These are phyloP conservation scores for Hirsutella minnesotensis DNA, from an alignment of 2,329 filamentous ascomycete genomes.

Conservation along the genomic window DNA sequence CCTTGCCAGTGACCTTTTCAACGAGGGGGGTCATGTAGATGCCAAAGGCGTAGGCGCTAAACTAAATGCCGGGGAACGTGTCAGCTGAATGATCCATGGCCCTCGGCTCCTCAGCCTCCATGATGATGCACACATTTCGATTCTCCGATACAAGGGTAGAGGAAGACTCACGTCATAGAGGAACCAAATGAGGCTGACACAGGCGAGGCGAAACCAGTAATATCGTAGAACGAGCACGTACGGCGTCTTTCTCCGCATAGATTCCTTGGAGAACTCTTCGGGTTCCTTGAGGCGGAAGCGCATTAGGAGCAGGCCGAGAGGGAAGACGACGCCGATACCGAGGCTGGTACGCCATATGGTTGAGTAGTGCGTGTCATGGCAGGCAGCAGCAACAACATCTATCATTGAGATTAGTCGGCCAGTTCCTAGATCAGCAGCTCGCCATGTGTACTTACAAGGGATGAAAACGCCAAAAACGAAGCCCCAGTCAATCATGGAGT, in stretches of 20 bases:
- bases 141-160: too few relatives aligned
- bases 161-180: slow-evolving; percentile 52
- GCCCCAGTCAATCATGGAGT: slow-evolving; percentile 73
- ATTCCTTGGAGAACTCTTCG: slow-evolving; percentile 61
- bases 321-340: slow-evolving; percentile 69
- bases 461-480: slow-evolving; percentile 75
- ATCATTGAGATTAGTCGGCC: neutral
- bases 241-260: slow-evolving; percentile 50
- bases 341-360: slow-evolving; percentile 75
- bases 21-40: slow-evolving; percentile 76
- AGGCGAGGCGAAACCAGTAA: slow-evolving; percentile 61
- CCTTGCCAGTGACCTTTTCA: slow-evolving; percentile 45
- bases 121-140: too few relatives aligned
- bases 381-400: slow-evolving; percentile 44
- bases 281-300: slow-evolving; percentile 67
- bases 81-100: too few relatives aligned
- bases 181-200: slow-evolving; percentile 73
- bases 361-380: slow-evolving; percentile 47
- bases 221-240: slow-evolving; percentile 46
- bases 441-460: slow-evolving; percentile 33
- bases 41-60: slow-evolving; percentile 72
- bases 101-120: too few relatives aligned
- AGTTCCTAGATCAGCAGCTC: neutral
- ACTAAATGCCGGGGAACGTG: slow-evolving; percentile 26
- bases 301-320: slow-evolving; percentile 56